phyloP scores from a whole-genome alignment of 1,284 basidiomycete species.

The Sanghuangporus sanghuang region DNA sequence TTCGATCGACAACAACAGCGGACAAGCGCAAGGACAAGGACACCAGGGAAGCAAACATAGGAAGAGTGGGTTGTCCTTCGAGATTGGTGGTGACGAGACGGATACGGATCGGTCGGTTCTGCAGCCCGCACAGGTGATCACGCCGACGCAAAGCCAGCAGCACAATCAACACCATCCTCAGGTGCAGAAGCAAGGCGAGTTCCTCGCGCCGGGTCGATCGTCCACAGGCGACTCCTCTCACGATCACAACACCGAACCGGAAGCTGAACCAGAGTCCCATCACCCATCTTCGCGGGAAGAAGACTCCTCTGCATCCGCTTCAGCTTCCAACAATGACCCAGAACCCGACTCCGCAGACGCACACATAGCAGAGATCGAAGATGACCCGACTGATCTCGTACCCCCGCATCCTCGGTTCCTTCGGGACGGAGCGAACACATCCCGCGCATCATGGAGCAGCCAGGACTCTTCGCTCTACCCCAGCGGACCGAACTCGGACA shows the following conservation, averaged over 20 bases:
- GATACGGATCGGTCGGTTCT: neutral
- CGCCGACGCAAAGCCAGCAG: neutral
- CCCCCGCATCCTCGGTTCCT: conserved; percentile 14
- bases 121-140: neutral
- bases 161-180: neutral
- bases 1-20: neutral
- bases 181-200: neutral
- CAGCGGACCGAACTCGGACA: neutral
- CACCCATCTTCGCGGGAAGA: neutral
- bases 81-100: conserved; percentile 7
- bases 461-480: conserved; percentile 7
- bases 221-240: neutral
- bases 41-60: neutral
- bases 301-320: neutral
- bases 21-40: neutral
- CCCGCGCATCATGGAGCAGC: conserved; percentile 8
- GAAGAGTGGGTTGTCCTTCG: neutral
- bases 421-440: neutral
- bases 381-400: neutral
- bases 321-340: neutral
- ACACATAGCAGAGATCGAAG: neutral
- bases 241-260: neutral
- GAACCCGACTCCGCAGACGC: neutral
- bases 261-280: neutral
- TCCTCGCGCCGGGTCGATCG: neutral